A percentile compares a stretch with the other conserved stretches of the same genome.
Conservation (phyloP, 2,329 filamentous ascomycete species). For the Talaromyces albobiverticillius region DNA sequence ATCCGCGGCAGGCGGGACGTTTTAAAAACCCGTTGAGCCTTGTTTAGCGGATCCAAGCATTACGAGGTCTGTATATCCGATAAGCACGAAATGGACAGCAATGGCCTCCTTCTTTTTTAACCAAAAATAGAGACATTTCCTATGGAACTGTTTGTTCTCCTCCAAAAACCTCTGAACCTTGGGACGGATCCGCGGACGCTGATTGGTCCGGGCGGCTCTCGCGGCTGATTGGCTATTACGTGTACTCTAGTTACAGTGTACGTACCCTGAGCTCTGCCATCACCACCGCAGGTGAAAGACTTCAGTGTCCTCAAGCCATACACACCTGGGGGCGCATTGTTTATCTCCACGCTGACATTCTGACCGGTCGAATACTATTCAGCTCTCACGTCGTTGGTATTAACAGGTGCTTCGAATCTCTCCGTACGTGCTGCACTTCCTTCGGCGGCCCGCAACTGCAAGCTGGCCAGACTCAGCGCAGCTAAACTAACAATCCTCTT, state of each 20-base stretch:
- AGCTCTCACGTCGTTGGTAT: background rate
- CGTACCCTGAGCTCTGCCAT: no score
- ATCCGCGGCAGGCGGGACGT: no score
- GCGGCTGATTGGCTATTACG: background rate
- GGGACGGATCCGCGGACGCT: no score
- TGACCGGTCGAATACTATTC: background rate
- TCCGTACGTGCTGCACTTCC: background rate
- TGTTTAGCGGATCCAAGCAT: no score
- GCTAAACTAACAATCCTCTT: background rate
- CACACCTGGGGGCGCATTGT: background rate
- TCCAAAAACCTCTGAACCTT: no score
- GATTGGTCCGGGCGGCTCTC: background rate
- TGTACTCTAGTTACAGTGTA: no score
- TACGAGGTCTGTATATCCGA: no score
- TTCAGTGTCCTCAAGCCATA: background rate
- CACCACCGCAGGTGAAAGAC: background rate
- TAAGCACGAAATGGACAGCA: no score
- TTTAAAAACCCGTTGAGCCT: no score
- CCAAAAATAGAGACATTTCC: no score
- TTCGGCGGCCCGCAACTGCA: slow-evolving; percentile 4
- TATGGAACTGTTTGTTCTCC: no score
- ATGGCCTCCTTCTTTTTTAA: no score
- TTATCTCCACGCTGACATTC: background rate
- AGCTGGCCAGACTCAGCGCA: slow-evolving; percentile 13
- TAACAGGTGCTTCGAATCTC: background rate